A percentile compares a stretch with the other conserved stretches of the same genome.
These are phyloP conservation scores for Leccinum angustisporum DNA, from an alignment of 1,284 basidiomycete species.

Conservation along the genomic window DNA sequence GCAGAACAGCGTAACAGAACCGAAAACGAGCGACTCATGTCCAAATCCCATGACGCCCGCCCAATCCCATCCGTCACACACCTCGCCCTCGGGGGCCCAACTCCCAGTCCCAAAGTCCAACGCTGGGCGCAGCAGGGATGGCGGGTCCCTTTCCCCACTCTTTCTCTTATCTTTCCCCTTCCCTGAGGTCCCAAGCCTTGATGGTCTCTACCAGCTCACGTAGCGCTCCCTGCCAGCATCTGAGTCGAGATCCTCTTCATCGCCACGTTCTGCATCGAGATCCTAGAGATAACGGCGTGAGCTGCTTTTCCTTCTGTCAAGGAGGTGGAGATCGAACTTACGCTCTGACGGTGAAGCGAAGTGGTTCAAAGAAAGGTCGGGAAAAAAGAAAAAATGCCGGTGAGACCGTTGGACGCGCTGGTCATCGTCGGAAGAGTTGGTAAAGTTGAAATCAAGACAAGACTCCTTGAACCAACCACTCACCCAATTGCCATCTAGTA, in stretches of 20 bases:
- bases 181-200: conserved; percentile 65
- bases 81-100: conserved; percentile 20
- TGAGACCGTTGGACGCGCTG: too few species aligned
- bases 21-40: too few species aligned
- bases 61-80: conserved; percentile 54
- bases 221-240: conserved; percentile 73
- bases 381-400: too few species aligned
- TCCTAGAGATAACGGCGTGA: conserved; percentile 74
- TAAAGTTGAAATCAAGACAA: too few species aligned
- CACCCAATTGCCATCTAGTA: too few species aligned
- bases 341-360: conserved; percentile 61
- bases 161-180: conserved; percentile 18
- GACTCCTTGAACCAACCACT: too few species aligned
- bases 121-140: background rate
- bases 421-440: too few species aligned
- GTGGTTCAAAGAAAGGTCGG: conserved; percentile 13
- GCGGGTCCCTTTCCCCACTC: background rate
- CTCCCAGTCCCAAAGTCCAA: conserved; percentile 15
- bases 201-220: conserved; percentile 77
- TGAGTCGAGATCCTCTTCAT: conserved; percentile 59
- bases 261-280: conserved; percentile 55
- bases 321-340: conserved; percentile 77
- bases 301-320: conserved; percentile 89
- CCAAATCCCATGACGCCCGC: conserved; percentile 41
- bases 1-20: too few species aligned